Evolutionary conservation across 192 early-diverging fungal genomes (phyloP), one percentile per base, ranked within the genome.

Genomic region (Coemansia javaensis): DNA sequence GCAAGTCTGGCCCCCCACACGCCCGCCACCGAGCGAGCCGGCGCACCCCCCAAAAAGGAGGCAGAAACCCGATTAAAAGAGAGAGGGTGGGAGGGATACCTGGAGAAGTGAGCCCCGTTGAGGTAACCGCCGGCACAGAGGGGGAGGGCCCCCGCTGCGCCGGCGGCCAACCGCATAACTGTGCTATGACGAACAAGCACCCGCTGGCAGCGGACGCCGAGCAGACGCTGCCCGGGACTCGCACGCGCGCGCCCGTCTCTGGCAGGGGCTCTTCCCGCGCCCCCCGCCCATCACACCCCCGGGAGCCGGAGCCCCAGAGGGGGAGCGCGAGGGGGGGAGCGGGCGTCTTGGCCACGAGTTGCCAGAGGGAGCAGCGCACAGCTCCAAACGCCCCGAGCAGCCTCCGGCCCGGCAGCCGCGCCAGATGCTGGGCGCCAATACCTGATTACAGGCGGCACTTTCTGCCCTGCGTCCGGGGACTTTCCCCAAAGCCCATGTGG

Each of bases 51-150:
- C 25, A 7, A 9, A 1, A 9, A 4, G 28, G 28, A 41, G 43
- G 0, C 27, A 0, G 23, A 31, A 32, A 28, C n/a, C 18, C 21
- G 49, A 56, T 56, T 60, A 68, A 68, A 68, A 61, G 32, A 43
- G 8, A 36, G 12, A 43, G 8, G 32, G 12, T 22, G 33, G 40
- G 68, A 44, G 69, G 69, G 65, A 73, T 73, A 73, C 58, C 37
- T 65, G 56, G 69, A 72, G 50, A 40, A 73, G 62, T 73, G 69
- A 73, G 69, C 69, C 69, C 69, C 69, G 69, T 73, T 73, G 69
- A 61, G 69, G 69, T 73, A 73, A 44, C 53, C 51, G 56, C 40
- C 32, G 25, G 21, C 21, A 34, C 44, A 36, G 44, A 42, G 16
- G 24, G 21, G 15, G 28, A 38, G 51, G 14, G 25, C 15, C 12